Conservation (phyloP, 768 basidiomycete species). For the Mycena maculata region DNA sequence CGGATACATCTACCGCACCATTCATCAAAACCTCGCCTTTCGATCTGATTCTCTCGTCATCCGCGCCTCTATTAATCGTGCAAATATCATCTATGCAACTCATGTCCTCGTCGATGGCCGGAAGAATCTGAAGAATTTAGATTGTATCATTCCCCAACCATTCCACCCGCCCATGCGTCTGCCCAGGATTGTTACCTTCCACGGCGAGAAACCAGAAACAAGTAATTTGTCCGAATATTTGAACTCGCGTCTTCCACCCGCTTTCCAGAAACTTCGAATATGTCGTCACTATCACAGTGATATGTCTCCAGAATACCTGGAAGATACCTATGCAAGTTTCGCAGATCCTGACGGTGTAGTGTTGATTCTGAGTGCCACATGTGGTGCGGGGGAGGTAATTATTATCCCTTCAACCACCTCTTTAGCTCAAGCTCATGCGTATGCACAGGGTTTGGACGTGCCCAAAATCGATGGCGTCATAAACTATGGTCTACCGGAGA, state of each 20-base stretch:
- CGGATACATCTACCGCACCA: background rate
- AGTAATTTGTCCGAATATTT: background rate
- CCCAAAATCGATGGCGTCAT: slow-evolving; percentile 1
- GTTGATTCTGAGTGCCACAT: slow-evolving; percentile 8
- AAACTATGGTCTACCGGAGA: background rate
- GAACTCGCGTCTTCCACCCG: background rate
- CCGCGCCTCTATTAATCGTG: background rate
- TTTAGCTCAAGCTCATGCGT: too few relatives aligned
- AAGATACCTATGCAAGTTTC: slow-evolving; percentile 1
- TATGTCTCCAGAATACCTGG: slow-evolving; percentile 13
- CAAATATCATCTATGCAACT: slow-evolving; percentile 9
- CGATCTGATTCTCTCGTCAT: background rate
- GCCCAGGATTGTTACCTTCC: background rate
- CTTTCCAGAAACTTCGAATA: background rate
- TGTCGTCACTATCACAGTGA: slow-evolving; percentile 12
- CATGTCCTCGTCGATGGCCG: background rate
- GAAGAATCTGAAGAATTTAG: background rate
- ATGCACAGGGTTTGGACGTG: slow-evolving; percentile 4
- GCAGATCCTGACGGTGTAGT: background rate
- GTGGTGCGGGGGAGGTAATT: slow-evolving; percentile 5
- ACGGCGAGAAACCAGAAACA: slow-evolving; percentile 4
- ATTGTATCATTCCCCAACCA: background rate
- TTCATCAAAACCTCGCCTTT: background rate
- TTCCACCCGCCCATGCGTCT: slow-evolving; percentile 17
- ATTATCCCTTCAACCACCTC: too few relatives aligned